Evolutionary conservation across 805 yeast species (phyloP).

Genomic region (Peterozyma xylosa): DNA sequence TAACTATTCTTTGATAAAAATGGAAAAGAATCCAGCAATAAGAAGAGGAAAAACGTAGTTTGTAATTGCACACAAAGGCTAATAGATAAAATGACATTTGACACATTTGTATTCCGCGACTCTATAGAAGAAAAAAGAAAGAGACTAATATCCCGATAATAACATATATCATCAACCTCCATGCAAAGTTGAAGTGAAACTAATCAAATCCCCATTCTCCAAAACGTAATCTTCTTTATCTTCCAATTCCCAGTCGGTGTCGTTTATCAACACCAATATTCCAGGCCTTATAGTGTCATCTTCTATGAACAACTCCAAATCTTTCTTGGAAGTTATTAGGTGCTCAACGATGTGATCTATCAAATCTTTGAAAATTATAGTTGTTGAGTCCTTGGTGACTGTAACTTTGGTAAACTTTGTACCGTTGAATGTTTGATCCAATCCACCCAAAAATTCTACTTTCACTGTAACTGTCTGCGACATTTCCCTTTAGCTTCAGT

Average conservation of each 20-base stretch:
- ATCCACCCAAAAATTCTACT: slow-evolving; percentile 47
- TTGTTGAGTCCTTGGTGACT: slow-evolving; percentile 32
- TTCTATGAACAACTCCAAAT: slow-evolving; percentile 69
- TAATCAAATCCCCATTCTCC: slow-evolving; percentile 66
- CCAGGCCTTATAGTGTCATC: slow-evolving; percentile 87
- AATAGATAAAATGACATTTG: too few relatives aligned
- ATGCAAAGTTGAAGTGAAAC: slow-evolving; percentile 89
- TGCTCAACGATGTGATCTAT: slow-evolving; percentile 44
- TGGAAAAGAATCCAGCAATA: slow-evolving; percentile 5
- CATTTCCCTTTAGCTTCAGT: too few relatives aligned
- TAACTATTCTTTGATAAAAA: slow-evolving; percentile 31
- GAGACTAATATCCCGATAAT: background rate
- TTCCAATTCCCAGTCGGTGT: slow-evolving; percentile 94
- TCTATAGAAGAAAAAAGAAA: background rate
- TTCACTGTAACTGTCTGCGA: too few relatives aligned
- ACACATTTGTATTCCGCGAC: too few relatives aligned
- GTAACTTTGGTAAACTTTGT: slow-evolving; percentile 44
- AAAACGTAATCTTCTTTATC: slow-evolving; percentile 80
- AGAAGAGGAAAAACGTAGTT: background rate
- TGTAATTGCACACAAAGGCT: too few relatives aligned
- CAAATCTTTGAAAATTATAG: slow-evolving; percentile 36
- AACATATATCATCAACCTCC: slow-evolving; percentile 55
- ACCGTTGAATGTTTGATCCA: slow-evolving; percentile 69
- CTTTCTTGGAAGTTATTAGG: slow-evolving; percentile 53
- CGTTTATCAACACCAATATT: slow-evolving; percentile 82